Evolutionary conservation across 108 stramenopile species (phyloP).

Genomic region (Fragilariopsis cylindrus): DNA sequence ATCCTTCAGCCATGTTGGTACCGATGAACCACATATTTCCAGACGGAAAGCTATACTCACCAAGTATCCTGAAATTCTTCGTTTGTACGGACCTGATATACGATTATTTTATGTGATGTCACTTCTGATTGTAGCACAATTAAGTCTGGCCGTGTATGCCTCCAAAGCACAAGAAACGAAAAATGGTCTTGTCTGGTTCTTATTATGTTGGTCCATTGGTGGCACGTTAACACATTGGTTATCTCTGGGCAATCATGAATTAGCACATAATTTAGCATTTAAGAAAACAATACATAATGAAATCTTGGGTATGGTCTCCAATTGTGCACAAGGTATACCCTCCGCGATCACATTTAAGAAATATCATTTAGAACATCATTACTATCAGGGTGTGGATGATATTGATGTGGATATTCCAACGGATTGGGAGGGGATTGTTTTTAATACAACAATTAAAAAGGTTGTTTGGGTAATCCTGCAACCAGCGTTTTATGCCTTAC

Average conservation of each 20-base stretch:
- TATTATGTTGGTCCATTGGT: constrained; percentile 72
- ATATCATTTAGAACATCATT: constrained; percentile 96
- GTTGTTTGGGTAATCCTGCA: constrained; percentile 82
- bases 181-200: constrained; percentile 18
- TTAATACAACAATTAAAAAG: constrained; percentile 74
- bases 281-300: constrained; percentile 68
- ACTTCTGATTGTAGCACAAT: constrained; percentile 55
- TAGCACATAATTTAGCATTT: constrained; percentile 89
- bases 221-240: constrained; percentile 86
- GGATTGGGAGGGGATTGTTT: constrained; percentile 67
- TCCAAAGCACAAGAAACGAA: constrained; percentile 5
- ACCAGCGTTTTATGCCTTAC: constrained; percentile 84
- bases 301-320: constrained; percentile 80
- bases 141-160: constrained; percentile 62
- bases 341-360: constrained; percentile 85
- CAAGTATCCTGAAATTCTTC: constrained; percentile 80
- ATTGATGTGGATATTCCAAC: constrained; percentile 92
- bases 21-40: constrained; percentile 52
- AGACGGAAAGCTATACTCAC: constrained; percentile 76
- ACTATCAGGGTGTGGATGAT: constrained; percentile 81
- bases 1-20: constrained; percentile 24
- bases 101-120: constrained; percentile 64
- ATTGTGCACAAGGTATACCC: constrained; percentile 88
- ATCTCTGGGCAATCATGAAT: constrained; percentile 90
- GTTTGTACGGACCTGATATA: constrained; percentile 80